A percentile compares a stretch with the other conserved stretches of the same genome.
phyloP scores from a whole-genome alignment of 495 filamentous ascomycete genomes.

The Neurospora sublineolata region DNA sequence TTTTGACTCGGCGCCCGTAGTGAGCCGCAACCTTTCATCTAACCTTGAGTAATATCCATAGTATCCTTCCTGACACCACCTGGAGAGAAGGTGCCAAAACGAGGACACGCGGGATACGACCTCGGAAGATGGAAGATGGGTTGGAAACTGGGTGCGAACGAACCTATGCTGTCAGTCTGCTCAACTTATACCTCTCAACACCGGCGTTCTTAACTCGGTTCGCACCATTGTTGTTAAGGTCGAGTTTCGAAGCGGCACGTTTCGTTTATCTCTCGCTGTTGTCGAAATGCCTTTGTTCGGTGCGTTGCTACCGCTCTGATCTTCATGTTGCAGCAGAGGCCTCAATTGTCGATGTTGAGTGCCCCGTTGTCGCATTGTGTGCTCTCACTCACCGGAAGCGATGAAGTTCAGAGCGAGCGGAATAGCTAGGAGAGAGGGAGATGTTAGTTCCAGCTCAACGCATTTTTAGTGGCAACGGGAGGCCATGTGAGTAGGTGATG shows the following conservation, averaged over 20 bases:
- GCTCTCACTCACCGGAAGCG: conserved; percentile 61
- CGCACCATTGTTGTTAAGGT: not conserved
- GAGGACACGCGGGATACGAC: conserved; percentile 8
- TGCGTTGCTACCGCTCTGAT: conserved; percentile 33
- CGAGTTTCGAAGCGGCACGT: not conserved
- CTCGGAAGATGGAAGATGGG: not conserved
- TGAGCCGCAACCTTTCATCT: conserved; percentile 50
- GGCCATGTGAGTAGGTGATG: not conserved
- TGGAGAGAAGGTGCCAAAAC: not conserved
- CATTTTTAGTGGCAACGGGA: not conserved
- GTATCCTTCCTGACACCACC: conserved; percentile 1
- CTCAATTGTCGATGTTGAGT: not conserved
- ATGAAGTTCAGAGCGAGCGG: conserved; percentile 74
- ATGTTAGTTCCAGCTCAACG: conserved; percentile 10
- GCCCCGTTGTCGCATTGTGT: conserved; percentile 1
- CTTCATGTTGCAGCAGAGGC: conserved; percentile 1
- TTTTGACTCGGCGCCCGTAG: conserved; percentile 67
- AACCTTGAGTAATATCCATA: not conserved
- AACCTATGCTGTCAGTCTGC: conserved; percentile 17
- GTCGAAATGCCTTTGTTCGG: not conserved
- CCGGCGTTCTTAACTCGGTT: not conserved
- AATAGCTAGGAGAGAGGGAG: conserved; percentile 35
- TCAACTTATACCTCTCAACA: not conserved
- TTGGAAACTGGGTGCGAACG: conserved; percentile 15
- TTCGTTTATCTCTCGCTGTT: not conserved